These are phyloP conservation scores for Wallacemonas rigidus DNA, from an alignment of 208 protist genomes.

Conservation along the genomic window DNA sequence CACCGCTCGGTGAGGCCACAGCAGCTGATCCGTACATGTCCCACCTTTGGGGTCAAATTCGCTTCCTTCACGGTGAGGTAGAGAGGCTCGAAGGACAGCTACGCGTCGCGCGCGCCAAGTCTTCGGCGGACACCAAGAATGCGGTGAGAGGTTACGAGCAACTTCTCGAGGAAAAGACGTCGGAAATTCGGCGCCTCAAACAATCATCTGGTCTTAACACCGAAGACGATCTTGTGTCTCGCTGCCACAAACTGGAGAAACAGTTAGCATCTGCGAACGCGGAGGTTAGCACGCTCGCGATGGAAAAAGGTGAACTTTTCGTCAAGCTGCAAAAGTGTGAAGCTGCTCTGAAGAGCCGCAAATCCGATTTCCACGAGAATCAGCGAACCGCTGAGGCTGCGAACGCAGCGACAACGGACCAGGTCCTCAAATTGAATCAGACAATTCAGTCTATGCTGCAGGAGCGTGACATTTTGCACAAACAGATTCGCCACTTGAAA, in stretches of 20 bases:
- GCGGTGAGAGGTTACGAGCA: constrained; percentile 47
- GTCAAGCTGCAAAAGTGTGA: constrained; percentile 61
- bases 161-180: constrained; percentile 48
- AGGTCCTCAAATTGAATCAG: constrained; percentile 14
- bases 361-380: constrained; percentile 34
- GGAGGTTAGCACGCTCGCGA: constrained; percentile 57
- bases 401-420: constrained; percentile 10
- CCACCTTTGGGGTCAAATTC: constrained; percentile 48
- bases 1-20: neutral
- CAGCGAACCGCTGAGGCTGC: constrained; percentile 25
- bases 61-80: constrained; percentile 82
- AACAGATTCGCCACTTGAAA: neutral
- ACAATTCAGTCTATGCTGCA: constrained; percentile 12
- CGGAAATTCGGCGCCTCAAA: constrained; percentile 26
- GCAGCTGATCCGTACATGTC: constrained; percentile 8
- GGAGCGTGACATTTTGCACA: constrained; percentile 6
- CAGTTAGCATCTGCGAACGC: constrained; percentile 66
- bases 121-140: constrained; percentile 27
- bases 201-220: constrained; percentile 10
- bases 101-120: constrained; percentile 28
- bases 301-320: constrained; percentile 62
- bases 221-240: constrained; percentile 42
- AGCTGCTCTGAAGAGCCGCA: constrained; percentile 41
- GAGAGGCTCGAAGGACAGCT: constrained; percentile 69
- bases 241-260: constrained; percentile 68